Conservation (phyloP, 164 flowering plant species). For the Cinnamomum micranthum region DNA sequence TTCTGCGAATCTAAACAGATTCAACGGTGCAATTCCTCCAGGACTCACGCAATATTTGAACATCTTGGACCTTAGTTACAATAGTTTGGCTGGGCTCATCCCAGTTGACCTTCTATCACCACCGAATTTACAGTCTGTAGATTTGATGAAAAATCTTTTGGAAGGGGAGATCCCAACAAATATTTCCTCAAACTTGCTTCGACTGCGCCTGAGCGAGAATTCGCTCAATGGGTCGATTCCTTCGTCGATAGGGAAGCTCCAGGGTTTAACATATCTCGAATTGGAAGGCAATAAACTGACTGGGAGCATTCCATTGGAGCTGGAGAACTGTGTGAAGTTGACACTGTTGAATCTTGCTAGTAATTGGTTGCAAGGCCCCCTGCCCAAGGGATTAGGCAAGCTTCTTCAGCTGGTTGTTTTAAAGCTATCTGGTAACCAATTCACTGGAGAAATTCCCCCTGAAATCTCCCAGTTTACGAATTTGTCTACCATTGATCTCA, state of each 20-base stretch:
- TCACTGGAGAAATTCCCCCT: slow-evolving; percentile 49
- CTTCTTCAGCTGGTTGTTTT: slow-evolving; percentile 45
- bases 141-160: slow-evolving; percentile 47
- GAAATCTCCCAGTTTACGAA: slow-evolving; percentile 24
- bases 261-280: slow-evolving; percentile 52
- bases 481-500: slow-evolving; percentile 41
- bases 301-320: slow-evolving; percentile 42
- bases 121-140: slow-evolving; percentile 37
- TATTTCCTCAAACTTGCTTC: slow-evolving; percentile 36
- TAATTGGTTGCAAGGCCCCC: slow-evolving; percentile 38
- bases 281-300: slow-evolving; percentile 45
- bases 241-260: slow-evolving; percentile 18
- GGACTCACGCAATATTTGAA: slow-evolving; percentile 30
- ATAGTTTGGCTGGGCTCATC: slow-evolving; percentile 42
- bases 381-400: slow-evolving; percentile 44
- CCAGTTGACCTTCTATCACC: slow-evolving; percentile 44
- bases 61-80: slow-evolving; percentile 59
- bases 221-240: slow-evolving; percentile 42
- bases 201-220: slow-evolving; percentile 61
- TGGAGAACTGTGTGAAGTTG: slow-evolving; percentile 43
- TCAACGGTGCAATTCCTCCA: slow-evolving; percentile 44
- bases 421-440: slow-evolving; percentile 45
- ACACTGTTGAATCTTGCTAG: slow-evolving; percentile 49
- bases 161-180: slow-evolving; percentile 42
- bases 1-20: slow-evolving; percentile 51